phyloP scores from a whole-genome alignment of 345 rosid species.

The Populus davidiana region DNA sequence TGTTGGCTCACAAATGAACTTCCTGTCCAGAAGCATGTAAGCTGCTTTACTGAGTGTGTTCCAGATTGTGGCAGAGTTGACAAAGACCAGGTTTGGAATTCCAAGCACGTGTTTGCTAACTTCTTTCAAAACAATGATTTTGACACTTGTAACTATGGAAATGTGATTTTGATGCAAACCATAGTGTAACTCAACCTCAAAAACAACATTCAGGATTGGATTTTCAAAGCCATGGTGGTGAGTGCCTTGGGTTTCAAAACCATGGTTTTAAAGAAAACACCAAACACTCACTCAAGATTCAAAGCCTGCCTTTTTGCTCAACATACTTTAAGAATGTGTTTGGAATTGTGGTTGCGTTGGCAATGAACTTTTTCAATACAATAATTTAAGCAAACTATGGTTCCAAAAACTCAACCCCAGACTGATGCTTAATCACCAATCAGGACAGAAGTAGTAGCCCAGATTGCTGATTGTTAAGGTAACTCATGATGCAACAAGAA shows the following conservation, averaged over 20 bases:
- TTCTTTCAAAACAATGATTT: background rate
- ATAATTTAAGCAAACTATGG: background rate
- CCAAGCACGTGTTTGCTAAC: background rate
- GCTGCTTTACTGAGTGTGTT: background rate
- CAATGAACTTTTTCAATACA: background rate
- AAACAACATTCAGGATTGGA: background rate
- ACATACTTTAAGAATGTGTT: background rate
- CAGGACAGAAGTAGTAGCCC: background rate
- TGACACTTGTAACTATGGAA: background rate
- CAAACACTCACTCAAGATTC: background rate
- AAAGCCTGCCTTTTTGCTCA: background rate
- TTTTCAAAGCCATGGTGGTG: background rate
- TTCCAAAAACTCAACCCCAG: background rate
- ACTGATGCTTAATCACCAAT: background rate
- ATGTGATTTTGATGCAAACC: background rate
- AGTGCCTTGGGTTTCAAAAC: background rate
- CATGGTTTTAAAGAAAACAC: background rate
- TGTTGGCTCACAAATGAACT: background rate
- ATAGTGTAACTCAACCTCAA: background rate
- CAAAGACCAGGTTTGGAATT: background rate
- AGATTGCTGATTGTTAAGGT: background rate
- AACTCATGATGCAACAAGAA: background rate
- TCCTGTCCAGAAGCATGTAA: background rate
- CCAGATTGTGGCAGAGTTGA: background rate
- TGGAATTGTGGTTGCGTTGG: background rate